Percentiles rank a stretch among this genome's conserved stretches.
Conservation (phyloP, 2,329 filamentous ascomycete genomes). For the Beauveria varroae region DNA sequence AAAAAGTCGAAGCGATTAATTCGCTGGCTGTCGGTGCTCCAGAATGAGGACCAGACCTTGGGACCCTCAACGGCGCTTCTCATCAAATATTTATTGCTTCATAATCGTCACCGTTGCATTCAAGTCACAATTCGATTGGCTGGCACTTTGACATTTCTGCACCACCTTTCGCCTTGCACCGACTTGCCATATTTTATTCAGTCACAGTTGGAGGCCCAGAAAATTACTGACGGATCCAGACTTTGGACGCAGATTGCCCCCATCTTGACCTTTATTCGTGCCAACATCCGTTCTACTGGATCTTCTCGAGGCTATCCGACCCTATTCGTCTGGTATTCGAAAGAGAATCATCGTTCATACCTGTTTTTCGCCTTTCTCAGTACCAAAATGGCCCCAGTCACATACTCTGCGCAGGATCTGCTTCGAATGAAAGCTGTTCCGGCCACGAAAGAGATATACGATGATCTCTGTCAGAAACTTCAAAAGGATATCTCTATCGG, state of each 20-base stretch:
- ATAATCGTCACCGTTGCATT: slow-evolving; percentile 22
- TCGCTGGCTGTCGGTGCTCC: slow-evolving; percentile 24
- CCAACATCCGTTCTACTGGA: slow-evolving; percentile 16
- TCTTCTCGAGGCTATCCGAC: slow-evolving; percentile 25
- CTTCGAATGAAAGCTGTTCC: slow-evolving; percentile 26
- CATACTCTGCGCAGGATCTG: slow-evolving; percentile 39
- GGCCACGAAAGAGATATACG: slow-evolving; percentile 20
- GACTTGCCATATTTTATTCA: slow-evolving; percentile 19
- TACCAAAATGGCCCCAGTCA: slow-evolving; percentile 33
- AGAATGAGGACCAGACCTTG: slow-evolving; percentile 32
- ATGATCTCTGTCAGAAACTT: slow-evolving; percentile 26
- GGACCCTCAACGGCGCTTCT: slow-evolving; percentile 22
- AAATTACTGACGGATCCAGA: slow-evolving; percentile 23
- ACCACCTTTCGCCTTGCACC: slow-evolving; percentile 13
- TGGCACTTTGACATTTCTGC: slow-evolving; percentile 21
- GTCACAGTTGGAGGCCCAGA: slow-evolving; percentile 21
- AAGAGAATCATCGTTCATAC: slow-evolving; percentile 28
- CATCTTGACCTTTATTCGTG: slow-evolving; percentile 27
- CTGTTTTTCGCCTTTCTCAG: slow-evolving; percentile 33
- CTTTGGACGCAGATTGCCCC: slow-evolving; percentile 24
- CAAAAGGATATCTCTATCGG: slow-evolving; percentile 33
- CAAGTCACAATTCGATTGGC: slow-evolving; percentile 22
- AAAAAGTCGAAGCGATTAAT: slow-evolving; percentile 28
- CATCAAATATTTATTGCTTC: slow-evolving; percentile 24
- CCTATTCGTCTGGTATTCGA: slow-evolving; percentile 31